These are phyloP conservation scores for Zanthoxylum bungeanum DNA, from an alignment of 345 rosid genomes.

Conservation along the genomic window DNA sequence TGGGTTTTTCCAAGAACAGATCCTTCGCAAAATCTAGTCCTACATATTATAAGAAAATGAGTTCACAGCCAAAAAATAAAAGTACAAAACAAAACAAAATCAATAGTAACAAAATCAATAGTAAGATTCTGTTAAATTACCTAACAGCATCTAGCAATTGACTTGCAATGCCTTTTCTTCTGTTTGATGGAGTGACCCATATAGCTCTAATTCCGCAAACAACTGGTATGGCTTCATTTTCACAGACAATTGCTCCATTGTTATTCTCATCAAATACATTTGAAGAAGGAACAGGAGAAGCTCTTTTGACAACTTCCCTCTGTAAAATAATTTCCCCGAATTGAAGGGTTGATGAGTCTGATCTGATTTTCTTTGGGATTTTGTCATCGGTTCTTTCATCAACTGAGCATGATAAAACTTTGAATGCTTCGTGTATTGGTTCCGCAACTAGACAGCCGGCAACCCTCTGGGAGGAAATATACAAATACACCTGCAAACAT, in stretches of 20 bases:
- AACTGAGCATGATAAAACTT: conserved; percentile 35
- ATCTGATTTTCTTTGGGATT: conserved; percentile 26
- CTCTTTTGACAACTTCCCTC: conserved; percentile 51
- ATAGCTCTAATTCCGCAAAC: conserved; percentile 82
- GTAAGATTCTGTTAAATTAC: conserved; percentile 31
- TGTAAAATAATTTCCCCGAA: conserved; percentile 62
- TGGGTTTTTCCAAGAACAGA: conserved; percentile 42
- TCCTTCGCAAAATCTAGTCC: conserved; percentile 59
- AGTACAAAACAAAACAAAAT: too few relatives aligned
- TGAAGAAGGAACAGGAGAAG: conserved; percentile 12
- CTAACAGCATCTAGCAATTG: conserved; percentile 70
- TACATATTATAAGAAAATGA: conserved; percentile 25
- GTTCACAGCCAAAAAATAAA: too few relatives aligned
- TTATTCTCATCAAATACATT: conserved; percentile 23
- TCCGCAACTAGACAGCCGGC: conserved; percentile 77
- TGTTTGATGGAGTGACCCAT: conserved; percentile 82
- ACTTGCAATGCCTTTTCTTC: conserved; percentile 74
- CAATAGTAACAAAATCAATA: background rate
- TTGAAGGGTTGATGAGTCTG: conserved; percentile 42
- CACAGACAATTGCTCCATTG: conserved; percentile 51
- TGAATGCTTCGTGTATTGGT: conserved; percentile 77
- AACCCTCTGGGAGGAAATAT: conserved; percentile 53
- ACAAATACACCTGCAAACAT: conserved; percentile 65
- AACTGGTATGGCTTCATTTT: conserved; percentile 50
- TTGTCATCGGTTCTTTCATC: conserved; percentile 17